Percentiles rank a stretch among this genome's conserved stretches.
These are phyloP conservation scores for Salisapilia sapeloensis DNA, from an alignment of 352 stramenopile species.

Conservation along the genomic window DNA sequence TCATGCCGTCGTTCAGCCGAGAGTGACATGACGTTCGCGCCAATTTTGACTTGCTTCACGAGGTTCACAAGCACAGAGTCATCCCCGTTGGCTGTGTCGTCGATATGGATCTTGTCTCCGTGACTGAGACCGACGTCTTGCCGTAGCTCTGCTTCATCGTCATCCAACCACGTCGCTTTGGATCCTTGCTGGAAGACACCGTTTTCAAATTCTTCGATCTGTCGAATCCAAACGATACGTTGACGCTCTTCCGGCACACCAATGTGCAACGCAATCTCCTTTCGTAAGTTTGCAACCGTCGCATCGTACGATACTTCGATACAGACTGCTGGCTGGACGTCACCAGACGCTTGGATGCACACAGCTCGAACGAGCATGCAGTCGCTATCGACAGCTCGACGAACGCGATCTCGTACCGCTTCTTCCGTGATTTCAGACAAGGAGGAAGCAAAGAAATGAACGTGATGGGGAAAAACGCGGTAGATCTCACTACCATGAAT, in stretches of 20 bases:
- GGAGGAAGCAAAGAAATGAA: constrained; percentile 74
- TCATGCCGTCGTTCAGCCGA: constrained; percentile 73
- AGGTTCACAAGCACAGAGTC: constrained; percentile 70
- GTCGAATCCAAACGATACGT: constrained; percentile 80
- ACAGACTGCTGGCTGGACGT: constrained; percentile 59
- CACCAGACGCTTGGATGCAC: constrained; percentile 67
- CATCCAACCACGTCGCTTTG: constrained; percentile 47
- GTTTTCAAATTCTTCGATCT: constrained; percentile 70
- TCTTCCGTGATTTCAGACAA: constrained; percentile 71
- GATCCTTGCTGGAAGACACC: constrained; percentile 41
- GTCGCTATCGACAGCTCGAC: constrained; percentile 70
- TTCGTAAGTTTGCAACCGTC: constrained; percentile 45
- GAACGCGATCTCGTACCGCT: constrained; percentile 66
- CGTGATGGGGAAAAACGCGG: constrained; percentile 77
- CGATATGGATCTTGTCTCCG: constrained; percentile 81
- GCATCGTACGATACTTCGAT: constrained; percentile 71
- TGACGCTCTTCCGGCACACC: constrained; percentile 67
- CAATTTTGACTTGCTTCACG: constrained; percentile 37
- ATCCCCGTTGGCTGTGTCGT: constrained; percentile 58
- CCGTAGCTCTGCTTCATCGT: constrained; percentile 48
- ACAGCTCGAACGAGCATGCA: constrained; percentile 78
- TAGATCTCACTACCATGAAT: constrained; percentile 75
- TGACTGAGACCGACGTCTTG: constrained; percentile 72
- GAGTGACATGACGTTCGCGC: constrained; percentile 4
- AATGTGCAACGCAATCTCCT: constrained; percentile 66